These are phyloP conservation scores for Testicularia cyperi DNA, from an alignment of 1,284 basidiomycete genomes.

Conservation along the genomic window DNA sequence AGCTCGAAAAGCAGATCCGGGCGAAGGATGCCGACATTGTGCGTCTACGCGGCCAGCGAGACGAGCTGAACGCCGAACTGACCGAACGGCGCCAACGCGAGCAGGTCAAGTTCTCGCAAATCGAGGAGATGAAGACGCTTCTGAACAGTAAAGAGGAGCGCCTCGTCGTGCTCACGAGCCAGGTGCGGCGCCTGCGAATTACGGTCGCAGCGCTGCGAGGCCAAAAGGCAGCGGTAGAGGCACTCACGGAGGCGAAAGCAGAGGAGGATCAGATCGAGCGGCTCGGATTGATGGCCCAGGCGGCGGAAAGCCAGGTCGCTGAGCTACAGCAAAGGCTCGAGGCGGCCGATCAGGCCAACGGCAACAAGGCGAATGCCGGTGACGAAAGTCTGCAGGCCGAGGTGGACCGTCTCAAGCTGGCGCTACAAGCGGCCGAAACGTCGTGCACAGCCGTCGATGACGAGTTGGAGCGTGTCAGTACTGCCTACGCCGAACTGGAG, in stretches of 20 bases:
- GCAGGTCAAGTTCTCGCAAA: conserved; percentile 48
- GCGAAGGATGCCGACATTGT: conserved; percentile 67
- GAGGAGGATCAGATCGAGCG: conserved; percentile 32
- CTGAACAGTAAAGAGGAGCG: conserved; percentile 67
- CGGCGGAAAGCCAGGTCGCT: conserved; percentile 24
- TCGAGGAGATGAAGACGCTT: conserved; percentile 56
- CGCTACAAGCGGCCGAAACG: conserved; percentile 41
- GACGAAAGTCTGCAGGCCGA: conserved; percentile 62
- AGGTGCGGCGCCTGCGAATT: conserved; percentile 75
- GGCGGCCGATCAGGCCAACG: conserved; percentile 7
- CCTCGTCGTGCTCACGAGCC: conserved; percentile 72
- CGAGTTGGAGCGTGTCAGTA: conserved; percentile 82
- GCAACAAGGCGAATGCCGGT: conserved; percentile 1
- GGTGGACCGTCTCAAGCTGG: conserved; percentile 65
- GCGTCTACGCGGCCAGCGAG: conserved; percentile 24
- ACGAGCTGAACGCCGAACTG: conserved; percentile 44
- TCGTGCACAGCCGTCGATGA: conserved; percentile 65
- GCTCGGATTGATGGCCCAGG: conserved; percentile 14
- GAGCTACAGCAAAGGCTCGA: conserved; percentile 26
- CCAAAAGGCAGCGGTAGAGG: conserved; percentile 72
- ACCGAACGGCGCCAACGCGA: conserved; percentile 52
- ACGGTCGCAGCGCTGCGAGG: conserved; percentile 74
- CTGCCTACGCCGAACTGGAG: conserved; percentile 84
- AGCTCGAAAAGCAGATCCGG: conserved; percentile 72
- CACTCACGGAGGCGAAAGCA: conserved; percentile 66